Conservation (phyloP, 148 eudicot species). For the Dysphania ambrosioides region DNA sequence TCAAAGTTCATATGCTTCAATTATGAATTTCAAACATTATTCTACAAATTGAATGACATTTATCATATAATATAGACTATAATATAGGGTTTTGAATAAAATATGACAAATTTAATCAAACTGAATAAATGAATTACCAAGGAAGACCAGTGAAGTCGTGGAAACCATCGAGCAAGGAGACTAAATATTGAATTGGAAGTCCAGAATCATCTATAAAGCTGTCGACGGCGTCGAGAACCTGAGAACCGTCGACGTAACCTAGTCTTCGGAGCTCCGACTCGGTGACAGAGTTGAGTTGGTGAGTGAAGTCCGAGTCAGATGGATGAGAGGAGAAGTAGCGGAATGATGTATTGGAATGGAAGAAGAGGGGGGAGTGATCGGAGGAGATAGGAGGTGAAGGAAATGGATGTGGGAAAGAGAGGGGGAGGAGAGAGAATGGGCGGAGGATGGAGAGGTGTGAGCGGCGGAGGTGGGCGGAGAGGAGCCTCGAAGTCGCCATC, state of each 20-base stretch:
- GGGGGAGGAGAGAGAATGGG: conserved; percentile 14
- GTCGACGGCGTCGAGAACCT: conserved; percentile 9
- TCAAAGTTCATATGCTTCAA: too few species aligned
- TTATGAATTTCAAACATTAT: not conserved
- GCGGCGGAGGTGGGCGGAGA: conserved; percentile 32
- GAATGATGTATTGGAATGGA: conserved; percentile 10
- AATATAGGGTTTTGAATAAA: too few species aligned
- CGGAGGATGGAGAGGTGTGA: conserved; percentile 7
- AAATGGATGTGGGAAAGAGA: not conserved
- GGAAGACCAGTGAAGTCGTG: conserved; percentile 66
- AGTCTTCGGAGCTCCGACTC: conserved; percentile 32
- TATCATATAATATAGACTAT: not conserved
- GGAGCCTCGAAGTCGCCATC: conserved; percentile 36
- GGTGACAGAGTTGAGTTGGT: conserved; percentile 29
- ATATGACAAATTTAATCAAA: not conserved
- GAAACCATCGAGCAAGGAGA: conserved; percentile 51
- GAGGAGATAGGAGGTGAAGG: conserved; percentile 4
- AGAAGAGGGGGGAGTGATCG: not conserved
- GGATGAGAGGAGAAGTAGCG: conserved; percentile 41
- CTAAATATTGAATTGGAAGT: conserved; percentile 45
- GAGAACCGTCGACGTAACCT: conserved; percentile 33
- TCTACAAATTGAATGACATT: not conserved
- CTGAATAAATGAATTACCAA: conserved; percentile 46
- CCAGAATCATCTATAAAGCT: conserved; percentile 34
- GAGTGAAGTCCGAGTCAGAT: conserved; percentile 17